Base-by-base conservation (phyloP, 1,139 yeast genomes). In the Suhomyces kunorum region DNA sequence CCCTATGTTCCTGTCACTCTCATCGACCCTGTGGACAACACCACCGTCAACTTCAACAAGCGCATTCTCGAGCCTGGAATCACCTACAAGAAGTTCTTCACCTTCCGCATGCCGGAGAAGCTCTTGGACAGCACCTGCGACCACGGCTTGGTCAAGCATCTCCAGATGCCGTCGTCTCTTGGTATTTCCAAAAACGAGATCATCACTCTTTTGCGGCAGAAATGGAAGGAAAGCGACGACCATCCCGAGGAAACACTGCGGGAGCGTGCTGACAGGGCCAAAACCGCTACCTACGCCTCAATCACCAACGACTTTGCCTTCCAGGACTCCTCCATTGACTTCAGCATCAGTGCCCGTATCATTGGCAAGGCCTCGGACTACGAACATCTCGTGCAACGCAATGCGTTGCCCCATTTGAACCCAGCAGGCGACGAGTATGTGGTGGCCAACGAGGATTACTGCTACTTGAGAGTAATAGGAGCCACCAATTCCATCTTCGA, bases 71-170 rank as follows among this genome's bases (percentile, higher is more conserved):
- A 52, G 28, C 73, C 75, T 1, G 55, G 58, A 7, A 50, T 59
- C 7, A 63, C 65, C 3, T 70, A 70, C 49, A 70, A 69, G 49
- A 68, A 68, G 46, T 68, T 64, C 45, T 70, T 70, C 49, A 63
- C 68, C 3, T 70, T 70, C 50, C 60, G 56, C 33, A 47, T 70
- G 20, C 76, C 76, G 0, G 68, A 62, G 29, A 64, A 61, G 38
- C 54, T 68, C 19, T 51, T 70, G 33, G 75, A 70, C 36, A 55
- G 64, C 45, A 48, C 63, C 3, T 70, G 76, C 50, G 63, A 58
- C 14, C 73, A 67, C 44, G 60, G 61, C 8, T 50, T 66, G 16
- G 64, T 64, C 9, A 58, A 60, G 38, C 76, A 69, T 49, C 51
- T 68, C 25, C 70, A 65, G 45, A 44, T 70, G 8, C 66, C 66